Conservation (phyloP, 164 flowering plant genomes). For the Tetrastigma voinierianum region DNA sequence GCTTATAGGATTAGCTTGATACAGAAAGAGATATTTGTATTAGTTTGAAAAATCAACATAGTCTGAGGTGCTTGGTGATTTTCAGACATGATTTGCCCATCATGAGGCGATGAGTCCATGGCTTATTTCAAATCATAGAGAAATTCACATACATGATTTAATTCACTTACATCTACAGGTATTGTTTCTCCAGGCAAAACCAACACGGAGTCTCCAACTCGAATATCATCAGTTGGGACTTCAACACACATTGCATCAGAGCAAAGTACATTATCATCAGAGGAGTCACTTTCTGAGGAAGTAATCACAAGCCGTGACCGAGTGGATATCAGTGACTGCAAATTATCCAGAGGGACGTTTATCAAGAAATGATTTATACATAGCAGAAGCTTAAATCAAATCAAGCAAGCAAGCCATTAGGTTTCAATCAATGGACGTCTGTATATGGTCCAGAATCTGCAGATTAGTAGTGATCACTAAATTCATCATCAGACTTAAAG, state of each 20-base stretch:
- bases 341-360: constrained; percentile 3
- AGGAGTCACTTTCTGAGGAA: constrained; percentile 51
- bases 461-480: neutral
- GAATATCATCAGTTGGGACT: constrained; percentile 87
- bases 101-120: too few species aligned
- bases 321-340: constrained; percentile 86
- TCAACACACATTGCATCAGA: constrained; percentile 78
- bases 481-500: neutral
- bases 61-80: neutral
- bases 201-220: constrained; percentile 81
- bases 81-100: neutral
- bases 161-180: constrained; percentile 81
- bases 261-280: constrained; percentile 52
- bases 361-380: neutral
- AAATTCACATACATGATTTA: constrained; percentile 2
- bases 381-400: neutral
- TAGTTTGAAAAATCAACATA: neutral
- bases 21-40: neutral
- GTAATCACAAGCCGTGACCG: constrained; percentile 79
- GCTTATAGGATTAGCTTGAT: neutral
- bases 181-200: constrained; percentile 93
- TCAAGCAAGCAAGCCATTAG: neutral
- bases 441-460: neutral
- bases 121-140: neutral
- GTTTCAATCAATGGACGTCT: neutral